phyloP scores from a whole-genome alignment of 208 protist species.

The Crithidia mellificae region DNA sequence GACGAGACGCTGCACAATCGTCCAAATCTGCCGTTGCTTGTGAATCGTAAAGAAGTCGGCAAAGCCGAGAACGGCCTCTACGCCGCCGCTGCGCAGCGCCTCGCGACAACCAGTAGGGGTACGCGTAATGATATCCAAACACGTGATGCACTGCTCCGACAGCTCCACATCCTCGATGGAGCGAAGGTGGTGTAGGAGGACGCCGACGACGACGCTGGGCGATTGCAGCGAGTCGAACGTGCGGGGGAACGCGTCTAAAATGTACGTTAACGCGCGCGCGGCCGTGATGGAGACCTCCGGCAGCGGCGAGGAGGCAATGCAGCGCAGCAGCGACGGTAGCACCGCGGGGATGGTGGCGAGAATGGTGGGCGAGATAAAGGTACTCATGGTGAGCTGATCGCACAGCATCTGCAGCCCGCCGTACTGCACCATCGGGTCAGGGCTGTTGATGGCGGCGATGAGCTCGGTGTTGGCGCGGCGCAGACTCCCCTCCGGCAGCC shows the following conservation, averaged over 20 bases:
- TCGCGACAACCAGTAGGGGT: slow-evolving; percentile 30
- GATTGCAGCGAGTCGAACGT: slow-evolving; percentile 63
- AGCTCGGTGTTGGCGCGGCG: slow-evolving; percentile 33
- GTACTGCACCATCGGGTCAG: slow-evolving; percentile 58
- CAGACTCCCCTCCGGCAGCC: slow-evolving; percentile 25
- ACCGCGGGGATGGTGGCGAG: slow-evolving; percentile 64
- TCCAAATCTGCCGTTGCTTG: slow-evolving; percentile 89
- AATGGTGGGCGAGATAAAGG: slow-evolving; percentile 66
- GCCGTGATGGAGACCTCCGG: slow-evolving; percentile 90
- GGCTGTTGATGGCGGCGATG: slow-evolving; percentile 50
- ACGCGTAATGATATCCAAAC: slow-evolving; percentile 90
- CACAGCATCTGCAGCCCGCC: slow-evolving; percentile 79
- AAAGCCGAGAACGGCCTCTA: slow-evolving; percentile 85
- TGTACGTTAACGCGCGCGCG: slow-evolving; percentile 85
- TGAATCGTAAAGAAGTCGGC: slow-evolving; percentile 94
- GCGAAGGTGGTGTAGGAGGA: slow-evolving; percentile 81
- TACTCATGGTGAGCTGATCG: slow-evolving; percentile 91
- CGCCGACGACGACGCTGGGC: slow-evolving; percentile 42
- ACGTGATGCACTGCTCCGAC: slow-evolving; percentile 92
- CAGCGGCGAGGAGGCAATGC: slow-evolving; percentile 80
- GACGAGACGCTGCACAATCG: slow-evolving; percentile 72
- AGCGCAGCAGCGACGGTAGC: slow-evolving; percentile 66
- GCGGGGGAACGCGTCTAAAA: slow-evolving; percentile 87
- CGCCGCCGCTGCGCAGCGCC: slow-evolving; percentile 71
- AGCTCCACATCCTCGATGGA: slow-evolving; percentile 95